Conservation (phyloP, 495 filamentous ascomycete species). For the Chaetomidium leptoderma region DNA sequence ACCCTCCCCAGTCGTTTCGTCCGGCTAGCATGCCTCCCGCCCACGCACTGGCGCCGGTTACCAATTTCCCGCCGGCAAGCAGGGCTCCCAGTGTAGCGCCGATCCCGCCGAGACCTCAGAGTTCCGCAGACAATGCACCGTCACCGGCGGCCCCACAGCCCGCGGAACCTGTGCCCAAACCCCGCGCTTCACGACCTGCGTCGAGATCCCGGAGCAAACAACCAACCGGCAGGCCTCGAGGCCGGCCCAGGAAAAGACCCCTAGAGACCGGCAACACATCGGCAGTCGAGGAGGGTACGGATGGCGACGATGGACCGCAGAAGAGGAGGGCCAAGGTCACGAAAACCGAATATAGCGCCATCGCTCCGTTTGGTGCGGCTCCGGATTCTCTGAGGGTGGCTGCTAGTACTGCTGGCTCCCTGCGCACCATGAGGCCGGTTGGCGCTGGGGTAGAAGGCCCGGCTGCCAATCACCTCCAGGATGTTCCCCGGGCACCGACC, state of each 20-base stretch:
- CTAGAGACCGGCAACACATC: slow-evolving; percentile 51
- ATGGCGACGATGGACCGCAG: slow-evolving; percentile 56
- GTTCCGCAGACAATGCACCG: slow-evolving; percentile 16
- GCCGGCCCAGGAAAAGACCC: slow-evolving; percentile 46
- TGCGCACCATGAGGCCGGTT: slow-evolving; percentile 78
- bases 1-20: slow-evolving; percentile 18
- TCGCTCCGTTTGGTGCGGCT: slow-evolving; percentile 62
- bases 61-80: slow-evolving; percentile 8
- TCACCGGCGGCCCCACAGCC: slow-evolving; percentile 20
- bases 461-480: slow-evolving; percentile 56
- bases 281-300: slow-evolving; percentile 69
- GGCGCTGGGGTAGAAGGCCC: slow-evolving; percentile 52
- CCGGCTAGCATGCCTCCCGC: slow-evolving; percentile 27
- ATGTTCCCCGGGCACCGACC: slow-evolving; percentile 75
- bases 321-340: slow-evolving; percentile 72
- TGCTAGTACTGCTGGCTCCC: slow-evolving; percentile 79
- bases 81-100: slow-evolving; percentile 8
- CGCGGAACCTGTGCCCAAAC: slow-evolving; percentile 10
- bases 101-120: slow-evolving; percentile 8
- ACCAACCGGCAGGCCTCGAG: slow-evolving; percentile 44
- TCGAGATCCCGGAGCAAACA: slow-evolving; percentile 40
- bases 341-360: slow-evolving; percentile 62
- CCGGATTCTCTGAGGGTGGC: slow-evolving; percentile 79
- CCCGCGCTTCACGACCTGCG: slow-evolving; percentile 32
- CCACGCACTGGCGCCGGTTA: slow-evolving; percentile 9